These are phyloP conservation scores for Voacanga thouarsii DNA, from an alignment of 257 asterid genomes.

Conservation along the genomic window DNA sequence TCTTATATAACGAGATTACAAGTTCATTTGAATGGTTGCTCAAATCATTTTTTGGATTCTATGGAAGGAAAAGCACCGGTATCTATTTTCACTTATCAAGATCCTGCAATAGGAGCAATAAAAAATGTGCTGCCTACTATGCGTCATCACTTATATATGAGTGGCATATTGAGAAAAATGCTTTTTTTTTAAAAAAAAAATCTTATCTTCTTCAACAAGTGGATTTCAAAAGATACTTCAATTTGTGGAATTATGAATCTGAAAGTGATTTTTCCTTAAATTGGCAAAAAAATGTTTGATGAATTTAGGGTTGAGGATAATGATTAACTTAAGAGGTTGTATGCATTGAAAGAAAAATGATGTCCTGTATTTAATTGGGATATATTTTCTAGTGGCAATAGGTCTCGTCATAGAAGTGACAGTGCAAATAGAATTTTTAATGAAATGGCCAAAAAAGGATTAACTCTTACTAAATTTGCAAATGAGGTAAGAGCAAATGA, in stretches of 20 bases:
- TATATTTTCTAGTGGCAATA: neutral
- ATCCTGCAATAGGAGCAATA: constrained; percentile 3
- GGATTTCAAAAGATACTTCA: neutral
- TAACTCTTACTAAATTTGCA: neutral
- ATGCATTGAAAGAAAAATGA: neutral
- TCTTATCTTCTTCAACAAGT: neutral
- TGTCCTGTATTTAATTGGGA: neutral
- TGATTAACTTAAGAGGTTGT: neutral
- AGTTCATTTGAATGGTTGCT: constrained; percentile 11
- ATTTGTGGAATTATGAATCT: neutral
- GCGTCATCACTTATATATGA: neutral
- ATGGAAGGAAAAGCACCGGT: constrained; percentile 10
- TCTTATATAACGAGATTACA: neutral
- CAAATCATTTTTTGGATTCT: constrained; percentile 1
- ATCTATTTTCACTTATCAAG: constrained; percentile 12
- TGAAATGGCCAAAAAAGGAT: neutral
- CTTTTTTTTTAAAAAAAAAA: neutral
- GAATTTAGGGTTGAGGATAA: neutral
- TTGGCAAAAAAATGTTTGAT: neutral
- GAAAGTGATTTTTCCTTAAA: neutral
- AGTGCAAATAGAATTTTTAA: neutral
- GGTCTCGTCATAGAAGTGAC: neutral
- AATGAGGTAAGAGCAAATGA: neutral
- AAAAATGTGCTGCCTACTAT: neutral
- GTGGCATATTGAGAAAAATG: neutral